Evolutionary conservation across 148 eudicot genomes (phyloP).

Genomic region (Rhododendron mucronatum): DNA sequence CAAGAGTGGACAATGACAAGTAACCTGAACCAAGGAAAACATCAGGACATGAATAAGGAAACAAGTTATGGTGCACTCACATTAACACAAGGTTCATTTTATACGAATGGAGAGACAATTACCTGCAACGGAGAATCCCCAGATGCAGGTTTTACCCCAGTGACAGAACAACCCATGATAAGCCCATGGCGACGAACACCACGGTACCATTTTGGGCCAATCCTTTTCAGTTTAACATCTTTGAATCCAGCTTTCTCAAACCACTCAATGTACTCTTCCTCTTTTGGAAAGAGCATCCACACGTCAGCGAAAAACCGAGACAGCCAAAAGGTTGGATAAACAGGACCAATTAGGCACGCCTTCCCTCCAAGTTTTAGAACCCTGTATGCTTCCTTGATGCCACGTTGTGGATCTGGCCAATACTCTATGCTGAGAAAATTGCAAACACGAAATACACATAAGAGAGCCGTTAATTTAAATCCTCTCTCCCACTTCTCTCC

Average conservation of each 20-base stretch:
- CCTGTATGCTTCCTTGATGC: constrained; percentile 96
- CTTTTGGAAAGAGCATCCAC: constrained; percentile 99
- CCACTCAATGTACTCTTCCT: constrained; percentile 96
- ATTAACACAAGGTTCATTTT: background rate
- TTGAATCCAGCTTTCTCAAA: constrained; percentile 83
- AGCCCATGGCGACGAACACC: constrained; percentile 97
- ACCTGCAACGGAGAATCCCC: constrained; percentile 98
- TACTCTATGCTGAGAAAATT: constrained; percentile 68
- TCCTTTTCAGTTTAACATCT: constrained; percentile 81
- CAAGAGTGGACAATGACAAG: background rate
- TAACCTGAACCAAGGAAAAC: background rate
- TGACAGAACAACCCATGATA: constrained; percentile 96
- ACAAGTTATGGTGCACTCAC: background rate
- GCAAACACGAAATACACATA: background rate
- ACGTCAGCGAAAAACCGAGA: constrained; percentile 94
- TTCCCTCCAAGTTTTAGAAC: constrained; percentile 85
- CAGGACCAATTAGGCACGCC: constrained; percentile 93
- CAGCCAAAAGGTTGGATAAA: constrained; percentile 85
- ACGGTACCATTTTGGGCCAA: constrained; percentile 95
- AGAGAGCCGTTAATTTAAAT: background rate
- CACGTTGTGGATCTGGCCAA: constrained; percentile 99
- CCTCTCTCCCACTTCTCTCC: background rate
- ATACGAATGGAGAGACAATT: background rate
- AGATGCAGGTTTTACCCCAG: constrained; percentile 80
- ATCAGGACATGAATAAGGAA: background rate